Evolutionary conservation across 164 flowering plant genomes (phyloP), one percentile per base, ranked within the genome.

Genomic region (Stephania cephalantha): DNA sequence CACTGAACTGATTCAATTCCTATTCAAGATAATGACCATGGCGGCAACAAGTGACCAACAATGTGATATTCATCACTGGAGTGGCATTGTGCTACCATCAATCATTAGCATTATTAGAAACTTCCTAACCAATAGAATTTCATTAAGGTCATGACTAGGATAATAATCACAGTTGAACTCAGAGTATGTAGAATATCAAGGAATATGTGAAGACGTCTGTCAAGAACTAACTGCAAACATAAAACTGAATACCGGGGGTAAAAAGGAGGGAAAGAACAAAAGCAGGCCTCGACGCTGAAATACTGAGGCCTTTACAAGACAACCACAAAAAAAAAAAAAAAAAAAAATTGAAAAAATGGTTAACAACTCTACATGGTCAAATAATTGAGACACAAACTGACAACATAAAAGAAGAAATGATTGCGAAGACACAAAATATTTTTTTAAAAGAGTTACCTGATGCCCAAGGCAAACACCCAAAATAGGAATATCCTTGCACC

Each of bases 381-480:
- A 15, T n/a, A 61, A 61, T 61, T 61, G 11, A 61, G 11, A 6
- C 18, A 6, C 20, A 20, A 9, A 18, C 66, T 7, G 15, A 63
- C 18, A 63, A 35, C 17, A 17, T 4, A 35, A 63, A 70, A 3
- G 1, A 69, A 74, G 10, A 69, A 64, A 73, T 66, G 35, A 15
- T 18, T 52, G 63, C 7, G 68, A 55, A 67, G 9, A n/a, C 8
- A 58, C 17, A 5, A 63, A 35, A 35, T 35, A 70, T 53, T 18
- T 50, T 8, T 50, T 9, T 10, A 50, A 50, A 50, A 50, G 45
- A 31, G 75, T 31, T 85, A 95, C 99, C 99, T 95, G 99, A 80
- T 95, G 99, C 29, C 99, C 99, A 77, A 95, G 97, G 81, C 99
- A 95, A 83, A 95, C 97, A 81, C 99, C 99, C 86, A 95, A 83